Conservation (phyloP, 768 basidiomycete species). For the Dioszegia hungarica region DNA sequence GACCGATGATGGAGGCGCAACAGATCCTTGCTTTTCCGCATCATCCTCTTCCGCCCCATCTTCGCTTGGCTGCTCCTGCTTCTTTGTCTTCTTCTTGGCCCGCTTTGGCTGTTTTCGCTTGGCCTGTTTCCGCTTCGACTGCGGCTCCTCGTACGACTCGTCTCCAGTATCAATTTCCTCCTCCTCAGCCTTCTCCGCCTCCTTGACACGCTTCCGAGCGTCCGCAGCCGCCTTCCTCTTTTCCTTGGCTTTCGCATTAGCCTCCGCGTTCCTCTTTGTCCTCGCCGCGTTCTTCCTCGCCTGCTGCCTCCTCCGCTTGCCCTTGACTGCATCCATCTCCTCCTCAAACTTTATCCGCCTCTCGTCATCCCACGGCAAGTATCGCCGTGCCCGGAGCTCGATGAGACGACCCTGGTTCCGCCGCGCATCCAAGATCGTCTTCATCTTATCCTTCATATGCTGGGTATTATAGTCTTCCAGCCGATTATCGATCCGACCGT, state of each 20-base stretch:
- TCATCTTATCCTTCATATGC: slow-evolving; percentile 45
- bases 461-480: slow-evolving; percentile 30
- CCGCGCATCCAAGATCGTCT: slow-evolving; percentile 19
- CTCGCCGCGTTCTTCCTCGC: no score
- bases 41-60: background rate
- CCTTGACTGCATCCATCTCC: no score
- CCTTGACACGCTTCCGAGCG: background rate
- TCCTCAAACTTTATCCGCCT: background rate
- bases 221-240: background rate
- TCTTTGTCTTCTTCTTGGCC: slow-evolving; percentile 1
- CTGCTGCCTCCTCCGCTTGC: no score
- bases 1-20: no score
- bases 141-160: background rate
- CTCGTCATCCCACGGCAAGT: slow-evolving; percentile 6
- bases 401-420: slow-evolving; percentile 15
- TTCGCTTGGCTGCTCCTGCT: background rate
- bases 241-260: background rate
- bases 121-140: background rate
- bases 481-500: slow-evolving; percentile 7
- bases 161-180: background rate
- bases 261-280: background rate
- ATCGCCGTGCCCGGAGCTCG: slow-evolving; percentile 27
- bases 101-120: background rate
- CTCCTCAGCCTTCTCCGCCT: background rate
- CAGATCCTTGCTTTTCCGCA: no score